These are phyloP conservation scores for Acanthamoeba divionensis DNA, from an alignment of 208 protist genomes.

Conservation along the genomic window DNA sequence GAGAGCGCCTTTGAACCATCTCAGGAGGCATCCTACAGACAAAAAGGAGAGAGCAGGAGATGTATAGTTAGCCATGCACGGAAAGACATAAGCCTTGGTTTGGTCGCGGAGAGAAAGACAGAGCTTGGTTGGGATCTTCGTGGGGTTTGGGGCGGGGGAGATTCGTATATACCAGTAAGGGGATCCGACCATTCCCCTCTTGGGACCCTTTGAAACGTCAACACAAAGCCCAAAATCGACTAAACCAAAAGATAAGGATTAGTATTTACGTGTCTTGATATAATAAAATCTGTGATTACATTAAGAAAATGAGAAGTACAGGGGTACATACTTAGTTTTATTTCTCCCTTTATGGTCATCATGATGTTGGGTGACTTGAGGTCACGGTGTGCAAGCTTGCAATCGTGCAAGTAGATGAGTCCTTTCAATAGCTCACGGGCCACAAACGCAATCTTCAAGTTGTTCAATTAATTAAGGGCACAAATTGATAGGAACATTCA, in stretches of 20 bases:
- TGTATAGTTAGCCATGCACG: too few relatives aligned
- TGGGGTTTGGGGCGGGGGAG: neutral
- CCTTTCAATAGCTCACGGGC: conserved; percentile 1
- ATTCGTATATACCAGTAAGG: neutral
- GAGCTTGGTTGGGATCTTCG: too few relatives aligned
- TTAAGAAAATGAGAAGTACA: too few relatives aligned
- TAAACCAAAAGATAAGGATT: neutral
- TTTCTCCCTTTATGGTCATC: conserved; percentile 50
- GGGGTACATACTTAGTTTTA: conserved; percentile 7
- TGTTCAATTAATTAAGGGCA: too few relatives aligned
- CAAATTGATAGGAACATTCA: too few relatives aligned
- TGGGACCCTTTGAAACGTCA: neutral
- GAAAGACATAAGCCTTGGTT: too few relatives aligned
- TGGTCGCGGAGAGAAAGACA: too few relatives aligned
- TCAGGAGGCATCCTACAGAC: conserved; percentile 21
- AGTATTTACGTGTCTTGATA: neutral
- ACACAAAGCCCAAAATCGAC: conserved; percentile 48
- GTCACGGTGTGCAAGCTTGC: neutral
- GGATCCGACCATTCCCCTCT: conserved; percentile 30
- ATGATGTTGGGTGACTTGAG: conserved; percentile 43
- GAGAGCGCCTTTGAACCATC: neutral
- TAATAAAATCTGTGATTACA: too few relatives aligned
- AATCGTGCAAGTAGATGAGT: conserved; percentile 1
- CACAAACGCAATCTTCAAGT: neutral
- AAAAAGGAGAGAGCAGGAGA: neutral